Conservation (phyloP, 768 basidiomycete genomes). For the Imleria badia region DNA sequence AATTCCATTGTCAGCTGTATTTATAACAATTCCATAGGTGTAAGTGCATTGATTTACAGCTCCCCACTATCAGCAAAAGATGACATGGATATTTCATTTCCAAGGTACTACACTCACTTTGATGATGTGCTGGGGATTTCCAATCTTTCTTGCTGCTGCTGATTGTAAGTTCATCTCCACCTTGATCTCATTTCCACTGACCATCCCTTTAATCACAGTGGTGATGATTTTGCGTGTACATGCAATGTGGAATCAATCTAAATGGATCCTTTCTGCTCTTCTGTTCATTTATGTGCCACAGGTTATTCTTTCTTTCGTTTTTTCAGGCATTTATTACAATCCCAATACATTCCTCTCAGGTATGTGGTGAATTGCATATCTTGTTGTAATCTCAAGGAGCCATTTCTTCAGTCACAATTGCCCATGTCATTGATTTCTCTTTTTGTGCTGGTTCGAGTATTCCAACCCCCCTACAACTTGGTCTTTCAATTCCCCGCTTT, state of each 20-base stretch:
- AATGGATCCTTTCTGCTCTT: neutral
- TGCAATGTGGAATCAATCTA: neutral
- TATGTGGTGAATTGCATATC: neutral
- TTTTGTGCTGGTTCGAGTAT: neutral
- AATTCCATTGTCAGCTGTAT: neutral
- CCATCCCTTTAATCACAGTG: neutral
- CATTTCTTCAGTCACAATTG: neutral
- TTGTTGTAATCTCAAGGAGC: neutral
- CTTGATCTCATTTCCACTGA: neutral
- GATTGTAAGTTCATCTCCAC: too few relatives aligned
- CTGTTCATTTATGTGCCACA: neutral
- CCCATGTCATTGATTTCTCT: neutral
- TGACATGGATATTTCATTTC: too few relatives aligned
- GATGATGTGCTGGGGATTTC: neutral
- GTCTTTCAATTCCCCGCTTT: neutral
- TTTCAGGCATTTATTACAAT: neutral
- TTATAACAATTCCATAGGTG: neutral
- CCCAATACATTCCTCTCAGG: neutral
- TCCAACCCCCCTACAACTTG: neutral
- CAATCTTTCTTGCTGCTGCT: neutral
- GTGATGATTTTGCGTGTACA: neutral
- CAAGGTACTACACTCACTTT: neutral
- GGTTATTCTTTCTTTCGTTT: neutral
- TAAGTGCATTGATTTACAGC: constrained; percentile 1
- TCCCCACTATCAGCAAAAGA: too few relatives aligned